Evolutionary conservation across 1,284 basidiomycete species (phyloP).

Genomic region (Puccinia polysora): DNA sequence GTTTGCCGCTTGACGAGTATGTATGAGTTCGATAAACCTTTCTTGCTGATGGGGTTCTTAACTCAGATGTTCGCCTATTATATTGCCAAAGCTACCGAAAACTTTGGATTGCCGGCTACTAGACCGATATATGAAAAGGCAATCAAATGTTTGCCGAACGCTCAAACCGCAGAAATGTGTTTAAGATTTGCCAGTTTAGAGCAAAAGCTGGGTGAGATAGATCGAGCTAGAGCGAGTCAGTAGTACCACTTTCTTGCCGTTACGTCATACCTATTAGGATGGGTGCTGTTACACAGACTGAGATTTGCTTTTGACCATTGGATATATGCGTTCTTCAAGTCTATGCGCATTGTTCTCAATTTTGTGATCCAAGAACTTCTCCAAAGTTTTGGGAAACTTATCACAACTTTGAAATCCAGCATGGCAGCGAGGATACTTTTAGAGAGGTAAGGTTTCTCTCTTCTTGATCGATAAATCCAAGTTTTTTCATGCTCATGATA

Average conservation of each 20-base stretch:
- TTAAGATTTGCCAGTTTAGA: slow-evolving; percentile 91
- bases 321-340: too few species aligned
- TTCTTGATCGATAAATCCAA: too few species aligned
- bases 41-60: too few species aligned
- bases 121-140: slow-evolving; percentile 94
- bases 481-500: too few species aligned
- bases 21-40: too few species aligned
- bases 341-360: slow-evolving; percentile 94
- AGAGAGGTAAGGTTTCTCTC: slow-evolving; percentile 7
- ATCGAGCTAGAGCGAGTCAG: slow-evolving; percentile 75
- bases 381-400: slow-evolving; percentile 37
- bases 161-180: slow-evolving; percentile 96
- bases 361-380: slow-evolving; percentile 83
- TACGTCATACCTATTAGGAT: too few species aligned
- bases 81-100: slow-evolving; percentile 91
- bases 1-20: background rate
- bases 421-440: slow-evolving; percentile 22
- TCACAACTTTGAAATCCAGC: slow-evolving; percentile 33
- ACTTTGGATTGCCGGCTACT: slow-evolving; percentile 93
- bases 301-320: too few species aligned
- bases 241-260: too few species aligned
- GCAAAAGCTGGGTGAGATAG: slow-evolving; percentile 96
- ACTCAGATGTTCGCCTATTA: slow-evolving; percentile 91
- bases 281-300: too few species aligned
- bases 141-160: slow-evolving; percentile 85